Conservation (phyloP, 208 protist genomes). For the Crithidia acanthocephali region DNA sequence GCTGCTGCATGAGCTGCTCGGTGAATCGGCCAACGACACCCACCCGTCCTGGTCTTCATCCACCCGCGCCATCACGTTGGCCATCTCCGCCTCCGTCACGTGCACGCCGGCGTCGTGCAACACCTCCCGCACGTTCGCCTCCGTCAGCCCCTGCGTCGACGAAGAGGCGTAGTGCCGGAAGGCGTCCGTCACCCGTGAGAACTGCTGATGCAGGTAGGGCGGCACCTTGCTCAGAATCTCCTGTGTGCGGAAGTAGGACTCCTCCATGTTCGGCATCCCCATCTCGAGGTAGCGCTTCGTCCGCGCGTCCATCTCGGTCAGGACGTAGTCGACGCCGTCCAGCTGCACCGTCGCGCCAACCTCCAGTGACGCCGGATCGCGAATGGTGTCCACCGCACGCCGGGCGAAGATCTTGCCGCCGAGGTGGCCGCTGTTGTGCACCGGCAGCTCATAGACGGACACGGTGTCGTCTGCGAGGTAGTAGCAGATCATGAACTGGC, state of each 20-base stretch:
- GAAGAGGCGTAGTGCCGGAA: slow-evolving; percentile 83
- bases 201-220: slow-evolving; percentile 64
- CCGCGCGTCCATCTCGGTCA: slow-evolving; percentile 77
- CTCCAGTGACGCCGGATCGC: slow-evolving; percentile 57
- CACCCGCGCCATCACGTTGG: slow-evolving; percentile 60
- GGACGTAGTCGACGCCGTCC: slow-evolving; percentile 64
- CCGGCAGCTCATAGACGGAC: slow-evolving; percentile 88
- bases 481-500: slow-evolving; percentile 91
- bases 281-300: slow-evolving; percentile 74
- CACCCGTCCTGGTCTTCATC: slow-evolving; percentile 82
- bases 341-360: slow-evolving; percentile 75
- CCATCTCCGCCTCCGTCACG: slow-evolving; percentile 51
- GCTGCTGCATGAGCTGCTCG: slow-evolving; percentile 77
- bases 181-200: slow-evolving; percentile 72
- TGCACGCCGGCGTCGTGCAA: slow-evolving; percentile 62
- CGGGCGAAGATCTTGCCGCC: slow-evolving; percentile 93
- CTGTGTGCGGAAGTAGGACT: slow-evolving; percentile 67
- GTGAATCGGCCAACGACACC: slow-evolving; percentile 85
- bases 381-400: slow-evolving; percentile 71
- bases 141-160: slow-evolving; percentile 53
- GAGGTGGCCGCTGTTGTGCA: slow-evolving; percentile 93
- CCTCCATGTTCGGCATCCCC: slow-evolving; percentile 78
- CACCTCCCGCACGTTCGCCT: slow-evolving; percentile 62
- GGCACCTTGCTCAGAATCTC: slow-evolving; percentile 69
- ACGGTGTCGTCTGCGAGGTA: slow-evolving; percentile 97